Evolutionary conservation across 2,329 filamentous ascomycete species (phyloP).

Genomic region (Colletotrichum paranaense): DNA sequence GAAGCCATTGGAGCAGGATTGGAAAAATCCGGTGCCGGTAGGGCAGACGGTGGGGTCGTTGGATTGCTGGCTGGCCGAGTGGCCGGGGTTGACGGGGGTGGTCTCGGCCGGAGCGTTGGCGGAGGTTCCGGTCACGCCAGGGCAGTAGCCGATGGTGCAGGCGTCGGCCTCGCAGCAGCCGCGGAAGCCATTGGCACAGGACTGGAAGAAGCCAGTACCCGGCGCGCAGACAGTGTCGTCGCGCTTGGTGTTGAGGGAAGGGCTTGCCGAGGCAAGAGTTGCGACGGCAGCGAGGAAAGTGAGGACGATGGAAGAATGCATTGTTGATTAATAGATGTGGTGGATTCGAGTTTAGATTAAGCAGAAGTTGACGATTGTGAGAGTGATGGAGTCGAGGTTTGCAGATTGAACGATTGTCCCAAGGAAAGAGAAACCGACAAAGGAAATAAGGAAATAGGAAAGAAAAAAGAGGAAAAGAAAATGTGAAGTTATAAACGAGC

Average conservation of each 20-base stretch:
- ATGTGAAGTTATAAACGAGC: not conserved
- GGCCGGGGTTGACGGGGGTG: not conserved
- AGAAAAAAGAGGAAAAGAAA: not conserved
- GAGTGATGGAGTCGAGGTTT: not conserved
- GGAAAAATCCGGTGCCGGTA: slow-evolving; percentile 26
- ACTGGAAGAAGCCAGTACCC: slow-evolving; percentile 28
- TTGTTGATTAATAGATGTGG: not conserved
- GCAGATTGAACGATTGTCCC: not conserved
- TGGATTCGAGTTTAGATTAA: not conserved
- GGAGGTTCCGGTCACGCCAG: slow-evolving; percentile 16
- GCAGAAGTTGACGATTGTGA: not conserved
- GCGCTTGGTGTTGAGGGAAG: not conserved
- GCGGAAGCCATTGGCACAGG: slow-evolving; percentile 24
- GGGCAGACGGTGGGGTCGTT: slow-evolving; percentile 24
- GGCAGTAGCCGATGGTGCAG: slow-evolving; percentile 27
- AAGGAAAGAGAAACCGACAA: slow-evolving; percentile 25
- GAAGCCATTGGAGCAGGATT: slow-evolving; percentile 34
- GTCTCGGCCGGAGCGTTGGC: not conserved
- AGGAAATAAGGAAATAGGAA: slow-evolving; percentile 31
- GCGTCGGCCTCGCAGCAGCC: slow-evolving; percentile 30
- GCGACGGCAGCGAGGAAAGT: slow-evolving; percentile 10
- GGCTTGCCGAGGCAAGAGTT: slow-evolving; percentile 5
- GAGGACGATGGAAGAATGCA: slow-evolving; percentile 29
- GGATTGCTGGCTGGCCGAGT: not conserved
- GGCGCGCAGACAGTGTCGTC: slow-evolving; percentile 13